phyloP scores from a whole-genome alignment of 1,284 basidiomycete species.

The Apiotrichum laibachii region DNA sequence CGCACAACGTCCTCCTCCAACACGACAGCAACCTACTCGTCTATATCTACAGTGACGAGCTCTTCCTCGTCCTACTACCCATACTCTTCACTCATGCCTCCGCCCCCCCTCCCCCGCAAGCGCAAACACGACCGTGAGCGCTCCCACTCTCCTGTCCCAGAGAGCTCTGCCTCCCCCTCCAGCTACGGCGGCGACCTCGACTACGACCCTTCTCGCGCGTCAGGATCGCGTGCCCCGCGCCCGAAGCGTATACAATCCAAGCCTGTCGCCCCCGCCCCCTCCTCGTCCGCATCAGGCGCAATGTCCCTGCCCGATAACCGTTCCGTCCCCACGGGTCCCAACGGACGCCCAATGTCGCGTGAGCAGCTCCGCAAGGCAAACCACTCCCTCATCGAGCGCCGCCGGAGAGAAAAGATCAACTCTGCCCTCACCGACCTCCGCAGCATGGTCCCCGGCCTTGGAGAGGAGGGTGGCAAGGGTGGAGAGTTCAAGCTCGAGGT shows the following conservation, averaged over 20 bases:
- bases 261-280: background rate
- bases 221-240: background rate
- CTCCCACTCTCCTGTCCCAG: conserved; percentile 6
- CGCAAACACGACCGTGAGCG: conserved; percentile 18
- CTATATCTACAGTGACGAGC: background rate
- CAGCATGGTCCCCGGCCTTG: conserved; percentile 49
- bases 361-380: conserved; percentile 49
- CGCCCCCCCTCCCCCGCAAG: conserved; percentile 26
- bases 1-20: too few species aligned
- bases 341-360: conserved; percentile 33
- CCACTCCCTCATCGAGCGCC: conserved; percentile 48
- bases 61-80: background rate
- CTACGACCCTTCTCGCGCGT: conserved; percentile 22
- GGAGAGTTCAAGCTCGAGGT: conserved; percentile 53
- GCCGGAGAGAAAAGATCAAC: conserved; percentile 52
- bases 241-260: conserved; percentile 10
- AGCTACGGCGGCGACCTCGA: conserved; percentile 28
- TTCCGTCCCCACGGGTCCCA: conserved; percentile 3
- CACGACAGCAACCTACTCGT: background rate
- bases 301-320: background rate
- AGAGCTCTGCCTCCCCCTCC: conserved; percentile 22
- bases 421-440: conserved; percentile 44
- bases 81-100: conserved; percentile 19
- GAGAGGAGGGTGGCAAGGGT: conserved; percentile 41
- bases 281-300: background rate